These are phyloP conservation scores for Crassisporium funariophilum DNA, from an alignment of 768 basidiomycete genomes.

Conservation along the genomic window DNA sequence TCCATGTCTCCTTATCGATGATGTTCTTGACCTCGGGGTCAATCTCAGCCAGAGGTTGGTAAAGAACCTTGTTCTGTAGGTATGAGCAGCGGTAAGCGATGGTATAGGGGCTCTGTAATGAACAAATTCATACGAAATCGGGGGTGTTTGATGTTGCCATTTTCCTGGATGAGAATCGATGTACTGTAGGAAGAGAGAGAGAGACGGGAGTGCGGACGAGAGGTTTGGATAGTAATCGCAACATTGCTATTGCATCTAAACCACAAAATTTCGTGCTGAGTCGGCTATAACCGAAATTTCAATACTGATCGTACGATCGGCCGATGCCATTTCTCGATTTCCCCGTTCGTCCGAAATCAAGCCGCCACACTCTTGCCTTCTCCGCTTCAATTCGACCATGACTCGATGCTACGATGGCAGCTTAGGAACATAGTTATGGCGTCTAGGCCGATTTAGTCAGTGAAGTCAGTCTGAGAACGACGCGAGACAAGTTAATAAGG, in stretches of 20 bases:
- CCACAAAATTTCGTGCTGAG: conserved; percentile 19
- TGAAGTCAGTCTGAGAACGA: too few species aligned
- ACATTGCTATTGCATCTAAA: conserved; percentile 31
- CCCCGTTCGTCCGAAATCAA: too few species aligned
- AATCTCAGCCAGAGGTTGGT: conserved; percentile 83
- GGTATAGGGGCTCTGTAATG: neutral
- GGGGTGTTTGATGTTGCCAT: conserved; percentile 67
- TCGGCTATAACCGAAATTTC: conserved; percentile 32
- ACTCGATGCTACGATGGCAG: too few species aligned
- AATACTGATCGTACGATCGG: conserved; percentile 12
- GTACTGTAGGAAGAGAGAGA: conserved; percentile 19
- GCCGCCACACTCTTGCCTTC: too few species aligned
- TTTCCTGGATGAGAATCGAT: conserved; percentile 38
- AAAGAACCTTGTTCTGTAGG: conserved; percentile 86
- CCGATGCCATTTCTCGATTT: too few species aligned
- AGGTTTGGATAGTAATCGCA: conserved; percentile 40
- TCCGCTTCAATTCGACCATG: too few species aligned
- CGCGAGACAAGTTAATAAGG: too few species aligned
- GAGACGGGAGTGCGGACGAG: conserved; percentile 36
- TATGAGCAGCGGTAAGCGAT: conserved; percentile 5
- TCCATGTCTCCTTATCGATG: conserved; percentile 99
- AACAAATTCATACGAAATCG: conserved; percentile 52
- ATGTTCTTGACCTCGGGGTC: conserved; percentile 97
- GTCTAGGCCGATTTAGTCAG: too few species aligned
- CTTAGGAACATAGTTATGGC: too few species aligned